These are phyloP conservation scores for Phycomyces blakesleeanus DNA, from an alignment of 192 early-diverging fungal genomes.

Conservation along the genomic window DNA sequence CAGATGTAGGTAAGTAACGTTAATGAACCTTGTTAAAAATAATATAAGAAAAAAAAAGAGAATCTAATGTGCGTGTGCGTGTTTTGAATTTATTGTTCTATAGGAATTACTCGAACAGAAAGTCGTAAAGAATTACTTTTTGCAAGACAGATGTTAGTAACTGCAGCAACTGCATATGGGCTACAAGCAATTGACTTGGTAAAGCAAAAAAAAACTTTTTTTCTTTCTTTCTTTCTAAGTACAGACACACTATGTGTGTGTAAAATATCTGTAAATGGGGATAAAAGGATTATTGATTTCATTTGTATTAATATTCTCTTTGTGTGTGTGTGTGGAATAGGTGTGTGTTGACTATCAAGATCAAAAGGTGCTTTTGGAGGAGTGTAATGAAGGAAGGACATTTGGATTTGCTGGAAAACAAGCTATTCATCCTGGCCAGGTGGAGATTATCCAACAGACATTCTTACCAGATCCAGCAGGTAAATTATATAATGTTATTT, in stretches of 20 bases:
- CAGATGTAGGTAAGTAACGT: slow-evolving; percentile 59
- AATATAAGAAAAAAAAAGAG: too few relatives aligned
- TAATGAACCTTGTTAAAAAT: too few relatives aligned
- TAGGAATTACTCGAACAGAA: slow-evolving; percentile 67
- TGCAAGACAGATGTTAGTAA: slow-evolving; percentile 74
- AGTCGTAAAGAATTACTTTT: slow-evolving; percentile 72
- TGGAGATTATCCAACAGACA: slow-evolving; percentile 73
- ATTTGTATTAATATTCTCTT: neutral
- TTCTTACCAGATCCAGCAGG: slow-evolving; percentile 73
- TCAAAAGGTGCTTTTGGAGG: slow-evolving; percentile 63
- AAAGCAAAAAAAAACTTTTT: too few relatives aligned
- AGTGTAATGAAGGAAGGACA: slow-evolving; percentile 78
- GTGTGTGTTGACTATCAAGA: slow-evolving; percentile 88
- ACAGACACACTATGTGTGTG: too few relatives aligned
- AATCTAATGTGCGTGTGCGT: too few relatives aligned
- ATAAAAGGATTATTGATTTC: too few relatives aligned
- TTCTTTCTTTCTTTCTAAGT: too few relatives aligned
- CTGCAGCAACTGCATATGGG: slow-evolving; percentile 76
- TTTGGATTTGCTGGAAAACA: slow-evolving; percentile 98
- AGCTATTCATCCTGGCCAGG: slow-evolving; percentile 88
- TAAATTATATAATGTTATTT: slow-evolving; percentile 21
- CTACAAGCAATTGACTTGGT: slow-evolving; percentile 93
- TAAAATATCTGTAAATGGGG: too few relatives aligned
- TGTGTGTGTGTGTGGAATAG: slow-evolving; percentile 15
- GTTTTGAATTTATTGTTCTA: too few relatives aligned